These are phyloP conservation scores for Mucuna pruriens DNA, from an alignment of 306 rosid genomes.

Conservation along the genomic window DNA sequence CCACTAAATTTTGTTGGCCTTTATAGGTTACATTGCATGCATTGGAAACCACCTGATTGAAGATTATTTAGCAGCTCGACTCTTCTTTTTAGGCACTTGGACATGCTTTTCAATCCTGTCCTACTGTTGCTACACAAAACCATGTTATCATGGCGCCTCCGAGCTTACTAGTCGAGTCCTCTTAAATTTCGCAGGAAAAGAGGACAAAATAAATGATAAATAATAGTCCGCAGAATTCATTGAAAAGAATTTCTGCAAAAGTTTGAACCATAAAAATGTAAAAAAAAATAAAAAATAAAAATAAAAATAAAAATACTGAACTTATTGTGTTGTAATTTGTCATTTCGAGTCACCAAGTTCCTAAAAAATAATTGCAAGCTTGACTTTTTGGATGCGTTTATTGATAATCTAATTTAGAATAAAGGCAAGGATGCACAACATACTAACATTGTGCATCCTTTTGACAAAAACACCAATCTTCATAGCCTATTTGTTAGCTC, in stretches of 20 bases:
- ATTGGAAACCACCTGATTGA: background rate
- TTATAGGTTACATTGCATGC: conserved; percentile 8
- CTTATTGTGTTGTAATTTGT: background rate
- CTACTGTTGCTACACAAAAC: background rate
- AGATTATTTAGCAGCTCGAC: background rate
- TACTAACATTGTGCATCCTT: background rate
- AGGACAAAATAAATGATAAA: background rate
- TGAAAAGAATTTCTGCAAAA: background rate
- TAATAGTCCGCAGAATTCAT: background rate
- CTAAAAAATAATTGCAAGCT: background rate
- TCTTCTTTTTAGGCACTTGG: conserved; percentile 16
- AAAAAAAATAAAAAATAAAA: background rate
- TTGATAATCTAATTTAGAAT: background rate
- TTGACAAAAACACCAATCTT: background rate
- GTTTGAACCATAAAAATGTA: background rate
- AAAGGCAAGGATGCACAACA: background rate
- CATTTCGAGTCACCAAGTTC: background rate
- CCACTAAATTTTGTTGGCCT: background rate
- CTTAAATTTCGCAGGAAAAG: background rate
- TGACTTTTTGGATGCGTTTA: background rate
- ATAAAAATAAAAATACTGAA: no score
- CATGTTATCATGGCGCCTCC: background rate
- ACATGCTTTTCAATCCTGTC: background rate
- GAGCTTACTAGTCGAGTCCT: background rate
- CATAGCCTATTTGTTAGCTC: background rate